Evolutionary conservation across 768 basidiomycete species (phyloP), one percentile per base, ranked within the genome.

Genomic region (Fomitopsis serialis): DNA sequence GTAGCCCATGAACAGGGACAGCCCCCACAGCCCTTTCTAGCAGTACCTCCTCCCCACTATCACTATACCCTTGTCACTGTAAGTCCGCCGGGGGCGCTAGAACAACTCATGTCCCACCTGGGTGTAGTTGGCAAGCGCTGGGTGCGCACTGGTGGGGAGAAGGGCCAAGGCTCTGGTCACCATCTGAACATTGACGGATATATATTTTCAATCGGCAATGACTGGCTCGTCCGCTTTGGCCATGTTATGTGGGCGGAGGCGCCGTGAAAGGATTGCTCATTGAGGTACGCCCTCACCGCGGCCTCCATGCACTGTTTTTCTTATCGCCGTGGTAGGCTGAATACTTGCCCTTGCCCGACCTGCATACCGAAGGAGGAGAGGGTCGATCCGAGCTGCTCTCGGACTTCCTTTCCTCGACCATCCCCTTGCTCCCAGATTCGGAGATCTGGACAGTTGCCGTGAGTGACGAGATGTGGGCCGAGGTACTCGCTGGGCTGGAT

Each of bases 191-290:
- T 92, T 27, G 89, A 92, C 50, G 89, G 89, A 0, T 70, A 77
- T 49, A 75, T 87, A n/a, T 91, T 82, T 63, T 68, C 80, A 17
- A 88, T 92, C 50, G 89, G 89, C 1, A 84, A 72, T 34, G 89
- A 92, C 65, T 92, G 90, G 87, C 69, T 91, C 17, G 84, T 92
- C 9, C 78, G 89, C 15, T 81, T 83, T 32, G 89, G 89, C 9
- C 89, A 89, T 66, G 89, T 92, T 35, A 77, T 81, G 42, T 72
- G 89, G 79, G 85, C 21, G 87, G 88, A 21, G 88, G 89, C 29
- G 80, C 80, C 6, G 74, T 87, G 3, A 89, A 84, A 62, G 89
- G 89, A n/a, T 89, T 92, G 85, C 73, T 92, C 37, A 72, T 92
- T 24, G 89, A 92, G 81, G 89, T 88, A 54, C 54, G 69, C 37